Percentiles rank a stretch among this genome's conserved stretches.
Conservation (phyloP, 1,284 basidiomycete genomes). For the Rhodotorula sp. region DNA sequence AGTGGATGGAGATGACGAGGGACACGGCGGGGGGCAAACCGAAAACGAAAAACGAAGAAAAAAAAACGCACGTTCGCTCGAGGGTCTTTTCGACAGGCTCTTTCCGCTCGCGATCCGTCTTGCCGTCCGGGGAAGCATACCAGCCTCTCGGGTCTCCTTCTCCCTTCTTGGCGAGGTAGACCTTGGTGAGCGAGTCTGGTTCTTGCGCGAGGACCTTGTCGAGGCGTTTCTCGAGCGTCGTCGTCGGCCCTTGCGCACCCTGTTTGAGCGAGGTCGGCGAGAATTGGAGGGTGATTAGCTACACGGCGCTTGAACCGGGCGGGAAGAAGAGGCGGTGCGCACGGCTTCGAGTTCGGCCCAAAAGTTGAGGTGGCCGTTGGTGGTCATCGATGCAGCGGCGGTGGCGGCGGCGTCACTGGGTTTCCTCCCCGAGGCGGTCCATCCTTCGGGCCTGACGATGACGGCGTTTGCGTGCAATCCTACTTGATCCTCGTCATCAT, state of each 20-base stretch:
- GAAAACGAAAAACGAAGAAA: no score
- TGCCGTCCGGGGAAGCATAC: slow-evolving; percentile 41
- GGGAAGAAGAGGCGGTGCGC: background rate
- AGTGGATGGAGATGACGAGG: background rate
- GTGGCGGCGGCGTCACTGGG: slow-evolving; percentile 10
- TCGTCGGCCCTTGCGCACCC: background rate
- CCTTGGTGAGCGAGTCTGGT: slow-evolving; percentile 38
- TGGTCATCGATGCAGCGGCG: slow-evolving; percentile 19
- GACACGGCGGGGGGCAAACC: no score
- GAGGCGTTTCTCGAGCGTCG: slow-evolving; percentile 5
- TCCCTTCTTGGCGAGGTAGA: slow-evolving; percentile 41
- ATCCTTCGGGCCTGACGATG: slow-evolving; percentile 5
- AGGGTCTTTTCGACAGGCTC: slow-evolving; percentile 37
- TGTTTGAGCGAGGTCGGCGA: background rate
- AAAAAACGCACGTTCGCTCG: slow-evolving; percentile 35
- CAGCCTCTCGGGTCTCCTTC: slow-evolving; percentile 40
- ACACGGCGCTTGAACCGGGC: no score
- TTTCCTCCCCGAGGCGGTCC: background rate
- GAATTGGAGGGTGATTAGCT: no score
- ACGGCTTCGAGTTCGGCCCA: slow-evolving; percentile 43
- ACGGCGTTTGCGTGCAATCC: background rate
- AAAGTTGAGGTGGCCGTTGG: slow-evolving; percentile 42
- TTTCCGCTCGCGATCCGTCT: slow-evolving; percentile 38
- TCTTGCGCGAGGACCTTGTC: slow-evolving; percentile 30
- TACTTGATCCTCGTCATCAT: slow-evolving; percentile 6